Evolutionary conservation across 371 early-diverging fungal genomes (phyloP), one percentile per base, ranked within the genome.

Genomic region (Phascolomyces articulosus): DNA sequence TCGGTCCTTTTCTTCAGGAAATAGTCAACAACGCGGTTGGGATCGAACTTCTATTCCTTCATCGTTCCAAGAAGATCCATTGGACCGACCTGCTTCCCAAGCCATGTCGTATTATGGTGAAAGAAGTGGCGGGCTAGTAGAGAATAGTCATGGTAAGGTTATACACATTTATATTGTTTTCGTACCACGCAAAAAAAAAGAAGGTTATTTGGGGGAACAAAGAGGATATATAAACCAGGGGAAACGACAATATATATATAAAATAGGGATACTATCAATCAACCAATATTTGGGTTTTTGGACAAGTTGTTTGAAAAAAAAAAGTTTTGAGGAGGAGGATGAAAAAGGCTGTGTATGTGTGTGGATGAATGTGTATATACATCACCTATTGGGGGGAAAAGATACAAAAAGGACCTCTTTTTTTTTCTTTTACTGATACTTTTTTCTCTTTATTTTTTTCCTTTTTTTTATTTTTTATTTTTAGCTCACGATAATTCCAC

Each of bases 71-170:
- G 55, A 59, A 16, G 58, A 58, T 58, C 26, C 38, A 16, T 24
- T 34, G 15, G 63, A 67, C 23, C 58, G 67, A 13, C 67, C 67
- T 4, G 38, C 28, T 11, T 67, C 67, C 10, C 56, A 63, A 23
- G 58, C 63, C 18, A 56, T 41, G 18, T 47, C 61, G 23, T 49
- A 57, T 40, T 40, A 62, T 53, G 58, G 67, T 23, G 66, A 59
- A 20, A 47, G 56, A 55, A 55, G 56, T 55, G 44, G 55, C 15
- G 57, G 48, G 11, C 21, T n/a, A 13, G 34, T 21, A 26, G 55
- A 54, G n/a, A 23, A 54, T n/a, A 51, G 23, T 49, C 53, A 29
- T 38, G 54, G 40, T 23, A 62, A 61, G 54, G 44, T 44, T 44
- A 44, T 44, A 44, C 44, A 44, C 11, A 34, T 11, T 13, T 51